Evolutionary conservation across 176 grass and related monocot species (phyloP).

Genomic region (Hordeum marinum): DNA sequence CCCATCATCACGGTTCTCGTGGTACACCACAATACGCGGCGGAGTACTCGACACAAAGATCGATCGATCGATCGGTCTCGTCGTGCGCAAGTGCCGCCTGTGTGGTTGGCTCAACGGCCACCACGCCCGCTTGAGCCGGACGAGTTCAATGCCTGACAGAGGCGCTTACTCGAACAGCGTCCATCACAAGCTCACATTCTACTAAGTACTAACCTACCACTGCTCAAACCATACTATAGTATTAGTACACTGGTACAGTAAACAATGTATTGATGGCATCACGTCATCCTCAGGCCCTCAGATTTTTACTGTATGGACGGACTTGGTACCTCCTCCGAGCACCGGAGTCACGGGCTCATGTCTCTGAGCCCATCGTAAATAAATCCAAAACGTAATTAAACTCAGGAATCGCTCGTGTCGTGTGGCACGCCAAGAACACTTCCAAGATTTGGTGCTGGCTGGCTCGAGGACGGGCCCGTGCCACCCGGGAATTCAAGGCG

Average conservation of each 20-base stretch:
- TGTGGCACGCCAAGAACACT: not conserved
- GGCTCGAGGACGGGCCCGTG: not conserved
- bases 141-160: constrained; percentile 25
- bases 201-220: no score
- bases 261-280: no score
- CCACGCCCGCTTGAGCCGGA: constrained; percentile 4
- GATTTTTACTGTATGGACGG: not conserved
- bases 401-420: not conserved
- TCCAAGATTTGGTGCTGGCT: not conserved
- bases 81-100: not conserved
- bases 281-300: no score
- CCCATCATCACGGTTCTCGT: not conserved
- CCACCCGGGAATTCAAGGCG: not conserved
- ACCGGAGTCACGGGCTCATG: not conserved
- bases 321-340: not conserved
- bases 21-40: not conserved
- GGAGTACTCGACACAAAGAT: not conserved
- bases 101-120: not conserved
- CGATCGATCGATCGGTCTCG: not conserved
- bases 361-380: not conserved
- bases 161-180: not conserved
- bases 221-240: no score
- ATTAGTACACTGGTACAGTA: no score
- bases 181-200: not conserved
- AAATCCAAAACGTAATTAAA: constrained; percentile 9